Percentiles rank a stretch among this genome's conserved stretches.
phyloP scores from a whole-genome alignment of 2,329 filamentous ascomycete species.

The Pezicula rhizophila region DNA sequence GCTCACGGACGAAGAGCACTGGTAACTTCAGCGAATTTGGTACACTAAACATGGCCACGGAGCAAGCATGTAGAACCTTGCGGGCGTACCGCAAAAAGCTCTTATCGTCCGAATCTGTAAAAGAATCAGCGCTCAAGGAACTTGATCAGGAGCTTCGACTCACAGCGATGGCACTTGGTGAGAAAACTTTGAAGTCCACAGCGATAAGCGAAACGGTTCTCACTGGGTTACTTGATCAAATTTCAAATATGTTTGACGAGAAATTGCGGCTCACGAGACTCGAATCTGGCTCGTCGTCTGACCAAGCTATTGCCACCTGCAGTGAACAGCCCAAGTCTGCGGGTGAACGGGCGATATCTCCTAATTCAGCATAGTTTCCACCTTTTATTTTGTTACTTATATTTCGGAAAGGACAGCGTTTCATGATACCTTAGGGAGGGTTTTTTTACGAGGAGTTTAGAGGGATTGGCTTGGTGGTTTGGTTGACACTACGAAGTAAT shows the following conservation, averaged over 20 bases:
- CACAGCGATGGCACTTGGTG: constrained; percentile 50
- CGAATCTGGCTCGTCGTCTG: constrained; percentile 5
- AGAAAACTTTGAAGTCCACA: constrained; percentile 30
- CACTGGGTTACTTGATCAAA: constrained; percentile 65
- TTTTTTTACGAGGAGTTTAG: too few species aligned
- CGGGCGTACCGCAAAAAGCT: constrained; percentile 59
- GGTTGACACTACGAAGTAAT: too few species aligned
- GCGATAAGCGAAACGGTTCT: constrained; percentile 52
- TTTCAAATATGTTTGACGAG: constrained; percentile 67
- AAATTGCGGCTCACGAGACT: constrained; percentile 48
- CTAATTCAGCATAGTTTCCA: too few species aligned
- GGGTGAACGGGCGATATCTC: too few species aligned
- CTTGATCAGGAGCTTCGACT: constrained; percentile 59
- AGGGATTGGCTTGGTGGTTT: too few species aligned
- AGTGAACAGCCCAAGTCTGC: too few species aligned
- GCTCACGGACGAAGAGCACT: constrained; percentile 44
- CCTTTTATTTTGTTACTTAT: too few species aligned
- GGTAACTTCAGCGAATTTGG: constrained; percentile 40
- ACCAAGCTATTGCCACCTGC: too few species aligned
- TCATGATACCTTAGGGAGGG: too few species aligned
- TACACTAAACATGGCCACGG: constrained; percentile 55
- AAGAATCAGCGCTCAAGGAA: constrained; percentile 52
- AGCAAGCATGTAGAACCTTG: constrained; percentile 57
- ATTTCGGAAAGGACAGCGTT: too few species aligned
- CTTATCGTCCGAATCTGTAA: constrained; percentile 47